Evolutionary conservation across 106 monocot genomes (phyloP).

Genomic region (Acorus gramineus): DNA sequence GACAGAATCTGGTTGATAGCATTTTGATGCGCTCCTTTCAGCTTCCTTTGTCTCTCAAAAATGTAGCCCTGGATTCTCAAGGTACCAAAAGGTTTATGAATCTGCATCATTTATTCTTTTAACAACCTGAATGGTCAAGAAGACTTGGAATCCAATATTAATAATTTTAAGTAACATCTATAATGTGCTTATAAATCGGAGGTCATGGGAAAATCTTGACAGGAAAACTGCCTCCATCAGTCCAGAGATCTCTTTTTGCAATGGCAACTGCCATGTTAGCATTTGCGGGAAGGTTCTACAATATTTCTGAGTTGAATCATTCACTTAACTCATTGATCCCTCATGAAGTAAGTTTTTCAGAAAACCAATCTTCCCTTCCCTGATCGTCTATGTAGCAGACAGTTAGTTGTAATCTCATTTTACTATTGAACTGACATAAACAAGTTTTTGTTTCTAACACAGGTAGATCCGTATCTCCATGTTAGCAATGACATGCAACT

Average conservation of each 20-base stretch:
- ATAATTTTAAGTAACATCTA: no score
- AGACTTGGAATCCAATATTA: no score
- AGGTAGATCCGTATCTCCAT: slow-evolving; percentile 68
- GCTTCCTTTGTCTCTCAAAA: slow-evolving; percentile 65
- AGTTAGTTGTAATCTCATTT: no score
- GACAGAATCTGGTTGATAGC: slow-evolving; percentile 50
- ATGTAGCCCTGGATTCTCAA: slow-evolving; percentile 31
- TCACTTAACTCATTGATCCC: slow-evolving; percentile 30
- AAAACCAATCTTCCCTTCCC: no score
- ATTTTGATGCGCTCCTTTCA: slow-evolving; percentile 55
- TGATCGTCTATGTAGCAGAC: no score
- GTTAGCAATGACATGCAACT: slow-evolving; percentile 66
- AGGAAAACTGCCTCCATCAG: slow-evolving; percentile 44
- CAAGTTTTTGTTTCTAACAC: slow-evolving; percentile 15
- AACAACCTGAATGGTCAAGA: no score
- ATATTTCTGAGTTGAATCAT: slow-evolving; percentile 49
- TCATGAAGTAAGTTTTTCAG: slow-evolving; percentile 39
- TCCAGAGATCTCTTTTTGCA: slow-evolving; percentile 56
- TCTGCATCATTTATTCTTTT: no score
- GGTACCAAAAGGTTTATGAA: slow-evolving; percentile 27
- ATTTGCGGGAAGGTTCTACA: slow-evolving; percentile 69
- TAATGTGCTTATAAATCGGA: no score
- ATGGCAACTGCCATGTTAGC: slow-evolving; percentile 54
- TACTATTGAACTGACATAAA: neutral
- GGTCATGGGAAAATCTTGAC: neutral